phyloP scores from a whole-genome alignment of 805 yeast genomes.

The Cyberlindnera japonica region DNA sequence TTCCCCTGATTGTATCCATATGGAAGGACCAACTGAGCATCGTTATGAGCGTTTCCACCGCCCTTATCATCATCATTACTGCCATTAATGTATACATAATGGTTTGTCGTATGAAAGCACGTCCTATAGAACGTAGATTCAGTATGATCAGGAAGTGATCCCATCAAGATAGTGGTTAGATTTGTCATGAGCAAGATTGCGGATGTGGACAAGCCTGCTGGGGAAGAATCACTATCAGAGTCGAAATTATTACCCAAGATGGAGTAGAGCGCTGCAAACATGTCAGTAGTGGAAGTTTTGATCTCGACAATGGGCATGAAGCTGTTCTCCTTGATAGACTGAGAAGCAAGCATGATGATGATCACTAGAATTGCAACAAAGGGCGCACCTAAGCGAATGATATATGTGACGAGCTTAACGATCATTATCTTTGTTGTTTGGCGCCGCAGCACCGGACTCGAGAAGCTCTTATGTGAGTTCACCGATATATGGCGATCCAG shows the following conservation, averaged over 20 bases:
- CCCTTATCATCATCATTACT: background rate
- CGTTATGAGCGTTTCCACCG: too few relatives aligned
- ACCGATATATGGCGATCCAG: background rate
- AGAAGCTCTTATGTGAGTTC: background rate
- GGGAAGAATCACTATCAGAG: conserved; percentile 26
- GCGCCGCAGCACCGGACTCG: background rate
- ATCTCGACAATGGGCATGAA: conserved; percentile 29
- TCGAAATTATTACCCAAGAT: conserved; percentile 33
- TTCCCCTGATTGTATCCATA: conserved; percentile 7
- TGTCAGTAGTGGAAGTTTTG: conserved; percentile 49
- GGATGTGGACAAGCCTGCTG: conserved; percentile 15
- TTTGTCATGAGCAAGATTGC: conserved; percentile 13
- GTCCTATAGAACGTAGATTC: conserved; percentile 8
- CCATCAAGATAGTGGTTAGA: conserved; percentile 13
- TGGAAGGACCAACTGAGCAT: conserved; percentile 1
- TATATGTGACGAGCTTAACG: background rate
- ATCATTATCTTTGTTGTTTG: background rate
- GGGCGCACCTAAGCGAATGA: conserved; percentile 7
- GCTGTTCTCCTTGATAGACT: conserved; percentile 3
- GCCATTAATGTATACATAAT: conserved; percentile 7
- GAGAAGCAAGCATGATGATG: conserved; percentile 16
- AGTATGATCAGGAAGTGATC: conserved; percentile 9
- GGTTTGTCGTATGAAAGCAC: conserved; percentile 11
- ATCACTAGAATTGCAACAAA: conserved; percentile 6
- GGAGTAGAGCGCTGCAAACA: conserved; percentile 49